phyloP scores from a whole-genome alignment of 805 yeast genomes.

The Myxozyma mucilagina region DNA sequence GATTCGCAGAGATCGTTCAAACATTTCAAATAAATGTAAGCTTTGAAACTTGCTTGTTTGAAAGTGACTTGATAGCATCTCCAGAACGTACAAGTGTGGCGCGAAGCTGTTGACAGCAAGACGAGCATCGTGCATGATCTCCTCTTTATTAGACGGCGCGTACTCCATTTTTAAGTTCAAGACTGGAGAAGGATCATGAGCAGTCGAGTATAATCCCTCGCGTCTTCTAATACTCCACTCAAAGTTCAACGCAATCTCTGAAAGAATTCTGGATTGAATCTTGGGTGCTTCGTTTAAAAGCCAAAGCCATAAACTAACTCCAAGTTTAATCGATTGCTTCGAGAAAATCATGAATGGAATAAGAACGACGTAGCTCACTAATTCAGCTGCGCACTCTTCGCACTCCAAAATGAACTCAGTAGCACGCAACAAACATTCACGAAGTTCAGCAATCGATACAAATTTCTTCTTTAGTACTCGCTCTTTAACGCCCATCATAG shows the following conservation, averaged over 20 bases:
- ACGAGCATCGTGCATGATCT: slow-evolving; percentile 54
- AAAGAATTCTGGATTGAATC: slow-evolving; percentile 58
- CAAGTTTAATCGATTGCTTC: slow-evolving; percentile 58
- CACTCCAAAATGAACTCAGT: slow-evolving; percentile 44
- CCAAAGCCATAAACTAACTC: slow-evolving; percentile 78
- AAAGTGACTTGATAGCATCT: slow-evolving; percentile 71
- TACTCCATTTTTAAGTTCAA: slow-evolving; percentile 84
- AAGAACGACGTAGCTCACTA: slow-evolving; percentile 48
- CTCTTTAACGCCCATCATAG: slow-evolving; percentile 33
- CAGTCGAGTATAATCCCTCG: slow-evolving; percentile 62
- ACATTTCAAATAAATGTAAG: slow-evolving; percentile 65
- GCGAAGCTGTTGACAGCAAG: slow-evolving; percentile 52
- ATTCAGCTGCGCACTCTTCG: slow-evolving; percentile 20
- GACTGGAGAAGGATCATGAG: slow-evolving; percentile 43
- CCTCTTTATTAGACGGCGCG: slow-evolving; percentile 72
- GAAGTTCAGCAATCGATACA: slow-evolving; percentile 34
- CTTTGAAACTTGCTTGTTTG: slow-evolving; percentile 76
- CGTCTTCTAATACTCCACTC: slow-evolving; percentile 59
- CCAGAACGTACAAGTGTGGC: slow-evolving; percentile 69
- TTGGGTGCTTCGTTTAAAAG: slow-evolving; percentile 66
- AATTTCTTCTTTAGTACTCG: slow-evolving; percentile 31
- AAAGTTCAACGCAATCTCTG: slow-evolving; percentile 71
- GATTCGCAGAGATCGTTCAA: slow-evolving; percentile 54
- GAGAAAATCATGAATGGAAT: slow-evolving; percentile 73
- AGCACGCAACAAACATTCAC: slow-evolving; percentile 41